phyloP scores from a whole-genome alignment of 2,329 filamentous ascomycete genomes.

The Curvularia sp. region DNA sequence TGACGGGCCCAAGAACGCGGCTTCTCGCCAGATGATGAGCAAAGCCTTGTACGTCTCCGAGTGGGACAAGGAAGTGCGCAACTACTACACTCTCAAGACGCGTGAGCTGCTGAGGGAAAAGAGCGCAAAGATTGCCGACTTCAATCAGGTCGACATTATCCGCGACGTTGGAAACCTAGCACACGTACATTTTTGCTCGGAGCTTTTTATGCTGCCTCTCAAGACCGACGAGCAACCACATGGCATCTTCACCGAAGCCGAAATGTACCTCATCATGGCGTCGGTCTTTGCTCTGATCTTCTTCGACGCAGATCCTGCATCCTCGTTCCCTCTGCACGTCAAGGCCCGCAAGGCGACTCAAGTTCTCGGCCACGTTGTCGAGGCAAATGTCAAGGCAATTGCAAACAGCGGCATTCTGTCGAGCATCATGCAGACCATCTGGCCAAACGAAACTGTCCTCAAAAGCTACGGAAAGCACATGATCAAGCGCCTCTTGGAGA shows the following conservation, averaged over 20 bases:
- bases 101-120: constrained; percentile 69
- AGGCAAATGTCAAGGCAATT: constrained; percentile 59
- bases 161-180: constrained; percentile 64
- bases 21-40: constrained; percentile 49
- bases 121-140: constrained; percentile 67
- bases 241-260: constrained; percentile 62
- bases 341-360: constrained; percentile 58
- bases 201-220: constrained; percentile 63
- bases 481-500: constrained; percentile 61
- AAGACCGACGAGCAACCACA: constrained; percentile 61
- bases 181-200: constrained; percentile 63
- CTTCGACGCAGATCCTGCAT: constrained; percentile 62
- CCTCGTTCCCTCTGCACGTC: constrained; percentile 61
- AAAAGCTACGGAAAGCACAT: constrained; percentile 64
- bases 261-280: constrained; percentile 63
- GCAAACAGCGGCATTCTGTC: constrained; percentile 52
- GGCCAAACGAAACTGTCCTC: constrained; percentile 52
- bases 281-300: constrained; percentile 63
- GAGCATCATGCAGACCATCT: constrained; percentile 52
- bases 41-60: constrained; percentile 66
- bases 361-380: constrained; percentile 58
- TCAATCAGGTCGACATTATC: constrained; percentile 74
- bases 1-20: constrained; percentile 44
- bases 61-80: constrained; percentile 70
- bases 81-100: constrained; percentile 71